Conservation (phyloP, 768 basidiomycete species). For the Leccinum rimulosum region DNA sequence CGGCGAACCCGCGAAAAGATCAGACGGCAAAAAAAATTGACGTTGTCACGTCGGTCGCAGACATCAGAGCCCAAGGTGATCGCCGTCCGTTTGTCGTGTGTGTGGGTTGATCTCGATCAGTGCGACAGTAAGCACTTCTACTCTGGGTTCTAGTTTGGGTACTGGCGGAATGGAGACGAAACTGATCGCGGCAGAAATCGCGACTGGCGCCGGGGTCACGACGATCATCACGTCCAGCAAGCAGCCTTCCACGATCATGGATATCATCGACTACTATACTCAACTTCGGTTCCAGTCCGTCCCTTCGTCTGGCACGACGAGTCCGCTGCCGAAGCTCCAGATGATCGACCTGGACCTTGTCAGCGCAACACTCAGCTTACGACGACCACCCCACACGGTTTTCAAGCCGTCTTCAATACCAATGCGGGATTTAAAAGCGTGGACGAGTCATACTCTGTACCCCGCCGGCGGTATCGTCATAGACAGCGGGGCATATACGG, state of each 20-base stretch:
- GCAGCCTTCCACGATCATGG: conserved; percentile 67
- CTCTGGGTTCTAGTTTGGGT: conserved; percentile 88
- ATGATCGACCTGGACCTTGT: conserved; percentile 26
- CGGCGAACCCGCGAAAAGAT: conserved; percentile 91
- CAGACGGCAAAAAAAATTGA: conserved; percentile 77
- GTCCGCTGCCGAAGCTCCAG: conserved; percentile 26
- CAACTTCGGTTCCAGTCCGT: conserved; percentile 37
- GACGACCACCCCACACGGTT: conserved; percentile 80
- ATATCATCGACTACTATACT: conserved; percentile 78
- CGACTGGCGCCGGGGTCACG: conserved; percentile 90
- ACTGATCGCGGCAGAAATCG: conserved; percentile 96
- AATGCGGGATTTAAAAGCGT: conserved; percentile 84
- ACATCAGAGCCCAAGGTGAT: conserved; percentile 78
- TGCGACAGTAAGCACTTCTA: conserved; percentile 79
- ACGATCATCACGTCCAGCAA: conserved; percentile 89
- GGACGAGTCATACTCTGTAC: conserved; percentile 94
- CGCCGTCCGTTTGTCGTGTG: not conserved
- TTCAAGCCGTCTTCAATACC: conserved; percentile 76
- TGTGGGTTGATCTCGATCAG: not conserved
- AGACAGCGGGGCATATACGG: conserved; percentile 84
- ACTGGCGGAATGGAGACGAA: conserved; percentile 99
- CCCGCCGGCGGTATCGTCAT: conserved; percentile 88
- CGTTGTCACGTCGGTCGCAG: conserved; percentile 77
- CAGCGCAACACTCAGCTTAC: conserved; percentile 19
- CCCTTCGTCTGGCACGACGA: conserved; percentile 33